These are phyloP conservation scores for Gaeumannomyces sp. DNA, from an alignment of 2,329 filamentous ascomycete species.

Conservation along the genomic window DNA sequence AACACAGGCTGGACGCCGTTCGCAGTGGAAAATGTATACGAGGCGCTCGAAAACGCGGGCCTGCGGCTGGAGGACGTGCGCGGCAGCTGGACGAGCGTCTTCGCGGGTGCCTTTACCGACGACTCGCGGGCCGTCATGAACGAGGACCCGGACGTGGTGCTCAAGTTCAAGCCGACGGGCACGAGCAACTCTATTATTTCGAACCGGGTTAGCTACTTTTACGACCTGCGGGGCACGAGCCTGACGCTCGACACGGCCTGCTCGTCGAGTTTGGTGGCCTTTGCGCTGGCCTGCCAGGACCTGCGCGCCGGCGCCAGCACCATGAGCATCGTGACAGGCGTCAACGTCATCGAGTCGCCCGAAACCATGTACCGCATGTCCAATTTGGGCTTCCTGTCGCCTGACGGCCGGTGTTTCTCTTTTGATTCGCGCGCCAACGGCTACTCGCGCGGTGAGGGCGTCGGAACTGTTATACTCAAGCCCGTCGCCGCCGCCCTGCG, in stretches of 20 bases:
- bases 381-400: constrained; percentile 16
- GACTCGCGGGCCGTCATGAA: constrained; percentile 12
- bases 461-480: constrained; percentile 36
- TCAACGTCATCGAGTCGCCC: constrained; percentile 24
- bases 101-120: constrained; percentile 19
- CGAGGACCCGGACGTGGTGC: constrained; percentile 15
- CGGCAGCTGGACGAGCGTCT: constrained; percentile 26
- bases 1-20: not conserved
- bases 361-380: not conserved
- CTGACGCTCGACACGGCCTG: constrained; percentile 15
- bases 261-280: constrained; percentile 12
- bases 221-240: constrained; percentile 14
- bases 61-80: constrained; percentile 22
- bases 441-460: constrained; percentile 40
- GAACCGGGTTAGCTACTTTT: constrained; percentile 18
- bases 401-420: constrained; percentile 20
- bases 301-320: constrained; percentile 20
- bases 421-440: constrained; percentile 37
- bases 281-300: constrained; percentile 24
- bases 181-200: constrained; percentile 15
- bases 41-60: constrained; percentile 42
- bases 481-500: constrained; percentile 32
- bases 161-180: constrained; percentile 19
- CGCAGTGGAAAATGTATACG: constrained; percentile 32
- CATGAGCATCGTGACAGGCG: constrained; percentile 22